phyloP scores from a whole-genome alignment of 2,329 filamentous ascomycete genomes.

The Epichloe amarillans region DNA sequence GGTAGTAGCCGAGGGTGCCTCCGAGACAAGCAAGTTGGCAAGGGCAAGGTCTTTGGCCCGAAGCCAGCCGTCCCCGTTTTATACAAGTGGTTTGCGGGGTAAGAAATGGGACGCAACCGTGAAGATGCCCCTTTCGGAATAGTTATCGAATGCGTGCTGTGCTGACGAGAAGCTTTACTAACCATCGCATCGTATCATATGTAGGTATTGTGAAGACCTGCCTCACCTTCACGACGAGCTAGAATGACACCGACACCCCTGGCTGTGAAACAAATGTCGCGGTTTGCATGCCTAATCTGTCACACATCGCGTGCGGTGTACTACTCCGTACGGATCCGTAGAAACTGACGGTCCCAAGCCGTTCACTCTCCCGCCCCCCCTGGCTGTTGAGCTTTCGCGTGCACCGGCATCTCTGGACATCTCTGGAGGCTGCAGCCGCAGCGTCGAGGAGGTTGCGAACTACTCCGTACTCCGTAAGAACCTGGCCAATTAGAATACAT shows the following conservation, averaged over 20 bases:
- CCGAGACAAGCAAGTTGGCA: neutral
- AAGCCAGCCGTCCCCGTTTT: neutral
- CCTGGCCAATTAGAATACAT: too few species aligned
- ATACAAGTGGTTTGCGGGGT: conserved; percentile 2
- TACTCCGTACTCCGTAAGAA: too few species aligned
- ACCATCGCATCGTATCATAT: too few species aligned
- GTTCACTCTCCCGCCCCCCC: too few species aligned
- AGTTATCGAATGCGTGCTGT: too few species aligned
- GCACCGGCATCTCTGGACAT: neutral
- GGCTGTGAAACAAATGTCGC: neutral
- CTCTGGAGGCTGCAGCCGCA: neutral
- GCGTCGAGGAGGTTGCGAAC: neutral
- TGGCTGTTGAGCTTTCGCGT: neutral
- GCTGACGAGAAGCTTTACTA: too few species aligned
- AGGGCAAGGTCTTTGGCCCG: neutral
- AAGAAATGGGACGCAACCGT: neutral
- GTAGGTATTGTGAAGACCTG: too few species aligned
- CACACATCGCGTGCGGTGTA: neutral
- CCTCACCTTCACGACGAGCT: neutral
- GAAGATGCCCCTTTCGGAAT: neutral
- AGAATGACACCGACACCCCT: neutral
- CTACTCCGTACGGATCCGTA: too few species aligned
- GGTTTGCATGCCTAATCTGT: neutral
- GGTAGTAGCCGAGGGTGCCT: neutral
- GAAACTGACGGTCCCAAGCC: neutral